Conservation (phyloP, 2,329 filamentous ascomycete species). For the Furcasterigmium furcatum region DNA sequence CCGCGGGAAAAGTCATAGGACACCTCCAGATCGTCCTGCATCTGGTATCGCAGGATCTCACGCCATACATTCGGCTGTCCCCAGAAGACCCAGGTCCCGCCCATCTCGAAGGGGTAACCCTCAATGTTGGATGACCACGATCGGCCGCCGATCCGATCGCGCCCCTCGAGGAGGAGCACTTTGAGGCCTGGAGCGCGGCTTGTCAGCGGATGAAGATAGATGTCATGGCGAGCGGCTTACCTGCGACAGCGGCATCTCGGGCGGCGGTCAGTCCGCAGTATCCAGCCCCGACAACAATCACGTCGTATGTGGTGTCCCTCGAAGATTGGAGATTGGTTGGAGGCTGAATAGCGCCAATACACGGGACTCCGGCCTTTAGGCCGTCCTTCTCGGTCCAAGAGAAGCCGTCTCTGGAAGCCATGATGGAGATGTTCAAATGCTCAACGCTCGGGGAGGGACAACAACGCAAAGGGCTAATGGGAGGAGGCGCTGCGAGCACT, state of each 20-base stretch:
- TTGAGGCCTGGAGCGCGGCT: slow-evolving; percentile 28
- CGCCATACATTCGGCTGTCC: slow-evolving; percentile 37
- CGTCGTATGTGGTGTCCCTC: slow-evolving; percentile 15
- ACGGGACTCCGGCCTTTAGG: slow-evolving; percentile 23
- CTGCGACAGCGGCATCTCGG: slow-evolving; percentile 21
- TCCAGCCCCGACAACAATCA: slow-evolving; percentile 25
- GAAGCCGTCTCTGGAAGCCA: slow-evolving; percentile 25
- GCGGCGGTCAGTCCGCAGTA: slow-evolving; percentile 24
- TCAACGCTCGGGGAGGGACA: background rate
- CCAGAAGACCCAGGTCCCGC: slow-evolving; percentile 47
- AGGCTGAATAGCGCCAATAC: slow-evolving; percentile 24
- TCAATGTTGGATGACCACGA: slow-evolving; percentile 41
- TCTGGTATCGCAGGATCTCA: slow-evolving; percentile 41
- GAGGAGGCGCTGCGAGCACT: background rate
- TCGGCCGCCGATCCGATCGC: slow-evolving; percentile 44
- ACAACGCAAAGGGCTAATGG: background rate
- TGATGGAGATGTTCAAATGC: slow-evolving; percentile 3
- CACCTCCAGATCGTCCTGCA: slow-evolving; percentile 33
- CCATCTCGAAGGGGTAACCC: slow-evolving; percentile 43
- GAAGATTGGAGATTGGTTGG: slow-evolving; percentile 13
- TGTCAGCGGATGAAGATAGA: slow-evolving; percentile 3
- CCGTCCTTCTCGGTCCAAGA: slow-evolving; percentile 23
- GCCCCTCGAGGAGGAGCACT: slow-evolving; percentile 41
- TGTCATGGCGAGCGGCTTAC: too few species aligned
- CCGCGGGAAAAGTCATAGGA: slow-evolving; percentile 36